Evolutionary conservation across 2,329 filamentous ascomycete genomes (phyloP), one percentile per base, ranked within the genome.

Genomic region (Celoporthe dispersa): DNA sequence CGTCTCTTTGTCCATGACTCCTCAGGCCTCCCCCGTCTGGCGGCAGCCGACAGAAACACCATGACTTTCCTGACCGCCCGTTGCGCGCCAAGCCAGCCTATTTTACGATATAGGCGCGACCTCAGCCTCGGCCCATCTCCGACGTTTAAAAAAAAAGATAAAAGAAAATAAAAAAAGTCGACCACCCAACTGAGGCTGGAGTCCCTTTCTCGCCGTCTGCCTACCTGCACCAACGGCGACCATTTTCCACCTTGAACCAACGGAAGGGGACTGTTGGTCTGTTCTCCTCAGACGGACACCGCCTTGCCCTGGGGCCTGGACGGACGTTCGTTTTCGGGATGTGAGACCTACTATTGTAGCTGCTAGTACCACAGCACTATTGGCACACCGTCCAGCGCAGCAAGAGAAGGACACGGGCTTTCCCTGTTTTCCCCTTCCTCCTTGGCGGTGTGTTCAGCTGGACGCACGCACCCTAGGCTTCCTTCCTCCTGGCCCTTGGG

Each of bases 91-190:
- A 57, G 53, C 28, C 53, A 57, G 53, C 14, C 44, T 57, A 25
- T 57, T 31, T 31, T 3, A 8, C 25, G 16, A 55, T 11, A 55
- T 12, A 19, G n/a, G 28, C 12, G 16, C 53, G 53, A 31, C 53
- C 53, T 57, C 53, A 57, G 53, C 53, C 53, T 57, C 28, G 53
- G 53, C 53, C 53, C 53, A 57, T 57, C 53, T 57, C 53, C 28
- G 53, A 31, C 12, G 28, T 57, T n/a, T n/a, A n/a, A n/a, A n/a
- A n/a, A n/a, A n/a, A n/a, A n/a, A n/a, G n/a, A n/a, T n/a, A n/a
- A n/a, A n/a, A n/a, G n/a, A n/a, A n/a, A n/a, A n/a, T n/a, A n/a
- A 19, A 9, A n/a, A 48, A 48, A 22, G 51, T 55, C 7, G 12
- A 55, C 51, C 19, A 5, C 51, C 51, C 51, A 55, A 57, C n/a